Evolutionary conservation across 208 protist genomes (phyloP), one percentile per base, ranked within the genome.

Genomic region (Trypanosoma mega): DNA sequence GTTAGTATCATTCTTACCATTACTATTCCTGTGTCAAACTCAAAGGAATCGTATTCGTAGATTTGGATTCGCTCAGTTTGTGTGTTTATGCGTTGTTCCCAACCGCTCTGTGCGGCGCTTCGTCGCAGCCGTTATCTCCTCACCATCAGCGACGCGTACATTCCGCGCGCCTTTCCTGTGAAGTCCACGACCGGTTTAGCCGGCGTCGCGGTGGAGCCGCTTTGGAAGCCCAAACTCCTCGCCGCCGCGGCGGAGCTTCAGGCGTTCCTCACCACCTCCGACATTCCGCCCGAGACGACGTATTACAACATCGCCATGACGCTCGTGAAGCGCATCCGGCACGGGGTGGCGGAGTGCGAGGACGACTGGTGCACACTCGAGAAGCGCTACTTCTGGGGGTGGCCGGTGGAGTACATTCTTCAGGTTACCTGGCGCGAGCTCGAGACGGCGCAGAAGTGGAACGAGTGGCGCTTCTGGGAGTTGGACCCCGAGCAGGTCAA

Each of bases 271-370:
- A 76, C 58, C 37, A 81, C 76, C 20, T 92, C 83, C 21, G 90
- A 96, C 66, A 96, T 96, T 48, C 90, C 90, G 6, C 80, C 90
- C 14, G 86, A 96, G 76, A 85, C 90, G 18, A 96, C 90, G 18
- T 96, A 96, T 66, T 96, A 87, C 74, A 93, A 96, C 47, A 78
- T 92, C n/a, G 74, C 86, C 24, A 92, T 96, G 90, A 96, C 90
- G 2, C 66, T 96, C 31, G 76, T 96, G 54, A 93, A 93, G 74
- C 90, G 90, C 72, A 87, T 96, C 51, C 90, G 91, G 60, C 85
- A 87, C 66, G 86, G 83, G 18, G 53, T 93, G 18, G 88, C 88
- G 64, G 79, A 93, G 72, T 96, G 90, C 70, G 78, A 88, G 50
- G 90, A 96, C 57, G 90, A 96, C 74, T 96, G 90, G 86, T 88